Evolutionary conservation across 805 yeast genomes (phyloP).

Genomic region (Scheffersomyces lignosus): DNA sequence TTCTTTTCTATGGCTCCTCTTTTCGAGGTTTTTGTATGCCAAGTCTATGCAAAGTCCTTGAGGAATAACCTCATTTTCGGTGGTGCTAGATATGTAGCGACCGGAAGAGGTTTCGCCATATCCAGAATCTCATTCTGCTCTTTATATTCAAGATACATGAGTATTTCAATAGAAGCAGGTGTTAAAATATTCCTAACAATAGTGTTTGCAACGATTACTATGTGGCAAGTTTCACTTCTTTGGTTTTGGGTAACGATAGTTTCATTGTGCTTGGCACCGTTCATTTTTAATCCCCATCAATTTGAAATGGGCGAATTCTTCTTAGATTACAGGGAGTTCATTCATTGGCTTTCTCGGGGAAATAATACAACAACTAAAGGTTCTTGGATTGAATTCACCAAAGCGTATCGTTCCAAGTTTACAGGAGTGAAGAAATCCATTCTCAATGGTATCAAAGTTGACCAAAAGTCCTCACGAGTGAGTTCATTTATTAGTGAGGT

Average conservation of each 20-base stretch:
- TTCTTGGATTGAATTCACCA: constrained; percentile 78
- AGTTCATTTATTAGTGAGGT: constrained; percentile 1
- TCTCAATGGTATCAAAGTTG: neutral
- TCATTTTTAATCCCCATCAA: constrained; percentile 55
- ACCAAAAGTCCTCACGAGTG: neutral
- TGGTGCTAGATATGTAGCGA: constrained; percentile 87
- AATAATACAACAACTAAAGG: constrained; percentile 55
- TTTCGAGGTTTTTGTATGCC: constrained; percentile 94
- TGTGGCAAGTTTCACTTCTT: constrained; percentile 75
- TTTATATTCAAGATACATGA: constrained; percentile 75
- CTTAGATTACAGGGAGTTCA: constrained; percentile 48
- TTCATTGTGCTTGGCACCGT: constrained; percentile 50
- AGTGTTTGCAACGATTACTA: constrained; percentile 71
- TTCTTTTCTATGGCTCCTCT: constrained; percentile 81
- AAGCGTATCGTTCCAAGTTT: constrained; percentile 18
- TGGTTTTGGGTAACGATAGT: constrained; percentile 56
- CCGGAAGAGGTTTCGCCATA: constrained; percentile 94
- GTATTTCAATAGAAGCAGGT: constrained; percentile 77
- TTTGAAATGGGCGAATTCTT: constrained; percentile 49
- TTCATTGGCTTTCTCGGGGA: constrained; percentile 81
- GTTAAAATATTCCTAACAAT: constrained; percentile 66
- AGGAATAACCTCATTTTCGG: constrained; percentile 80
- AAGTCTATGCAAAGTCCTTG: constrained; percentile 81
- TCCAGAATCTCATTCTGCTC: constrained; percentile 70
- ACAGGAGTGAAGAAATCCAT: constrained; percentile 23